Evolutionary conservation across 1,139 yeast genomes (phyloP).

Genomic region (Magnusiomyces clavatus): DNA sequence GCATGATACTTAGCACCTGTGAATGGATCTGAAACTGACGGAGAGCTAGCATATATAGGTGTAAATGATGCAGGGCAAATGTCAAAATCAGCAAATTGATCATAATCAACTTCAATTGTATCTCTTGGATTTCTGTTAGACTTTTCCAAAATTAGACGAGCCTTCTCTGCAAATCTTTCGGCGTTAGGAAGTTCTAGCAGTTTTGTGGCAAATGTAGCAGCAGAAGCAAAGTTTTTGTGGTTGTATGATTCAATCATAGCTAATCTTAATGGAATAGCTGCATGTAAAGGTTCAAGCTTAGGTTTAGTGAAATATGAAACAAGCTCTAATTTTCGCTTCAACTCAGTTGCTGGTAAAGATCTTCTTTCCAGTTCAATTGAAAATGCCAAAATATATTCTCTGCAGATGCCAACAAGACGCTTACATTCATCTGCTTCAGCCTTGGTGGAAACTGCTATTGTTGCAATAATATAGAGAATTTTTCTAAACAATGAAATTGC

Average conservation of each 20-base stretch:
- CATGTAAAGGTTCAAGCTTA: conserved; percentile 73
- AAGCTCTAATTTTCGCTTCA: conserved; percentile 81
- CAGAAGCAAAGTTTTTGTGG: conserved; percentile 78
- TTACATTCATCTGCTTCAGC: conserved; percentile 72
- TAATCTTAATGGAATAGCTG: conserved; percentile 81
- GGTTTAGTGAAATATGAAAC: conserved; percentile 94
- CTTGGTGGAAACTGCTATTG: conserved; percentile 62
- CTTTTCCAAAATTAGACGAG: conserved; percentile 68
- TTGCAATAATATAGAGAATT: conserved; percentile 67
- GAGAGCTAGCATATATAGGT: conserved; percentile 77
- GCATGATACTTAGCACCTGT: conserved; percentile 85
- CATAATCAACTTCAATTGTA: conserved; percentile 84
- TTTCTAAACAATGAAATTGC: conserved; percentile 76
- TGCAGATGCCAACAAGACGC: conserved; percentile 65
- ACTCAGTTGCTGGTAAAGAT: conserved; percentile 56
- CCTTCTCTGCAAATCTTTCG: conserved; percentile 66
- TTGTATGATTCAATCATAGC: conserved; percentile 93
- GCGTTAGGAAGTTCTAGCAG: conserved; percentile 58
- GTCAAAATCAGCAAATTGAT: conserved; percentile 84
- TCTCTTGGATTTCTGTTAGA: conserved; percentile 79
- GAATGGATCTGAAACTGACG: conserved; percentile 68
- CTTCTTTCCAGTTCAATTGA: conserved; percentile 88
- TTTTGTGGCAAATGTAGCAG: conserved; percentile 84
- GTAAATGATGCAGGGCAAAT: conserved; percentile 82
- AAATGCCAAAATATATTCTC: conserved; percentile 86